phyloP scores from a whole-genome alignment of 164 flowering plant species.

The Tetracentron sinense region DNA sequence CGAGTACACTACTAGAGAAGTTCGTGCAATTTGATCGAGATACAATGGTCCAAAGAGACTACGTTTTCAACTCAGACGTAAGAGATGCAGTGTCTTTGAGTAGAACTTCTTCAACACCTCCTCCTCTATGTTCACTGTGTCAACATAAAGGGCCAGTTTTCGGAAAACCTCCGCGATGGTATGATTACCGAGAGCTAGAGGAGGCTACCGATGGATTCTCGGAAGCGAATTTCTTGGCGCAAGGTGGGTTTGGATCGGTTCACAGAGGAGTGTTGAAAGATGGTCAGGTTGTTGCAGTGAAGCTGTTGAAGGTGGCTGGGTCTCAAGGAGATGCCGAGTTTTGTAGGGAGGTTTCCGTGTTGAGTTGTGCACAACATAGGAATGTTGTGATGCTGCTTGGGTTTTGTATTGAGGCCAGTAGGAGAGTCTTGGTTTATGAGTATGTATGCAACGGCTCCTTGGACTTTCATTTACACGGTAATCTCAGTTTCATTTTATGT shows the following conservation, averaged over 20 bases:
- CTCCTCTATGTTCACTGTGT: conserved; percentile 85
- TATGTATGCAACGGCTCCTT: conserved; percentile 88
- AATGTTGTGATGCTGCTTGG: conserved; percentile 93
- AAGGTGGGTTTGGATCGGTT: conserved; percentile 75
- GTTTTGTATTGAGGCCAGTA: conserved; percentile 59
- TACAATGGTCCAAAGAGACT: conserved; percentile 15
- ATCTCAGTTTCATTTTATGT: conserved; percentile 1
- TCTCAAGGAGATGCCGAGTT: conserved; percentile 75
- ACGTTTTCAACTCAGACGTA: conserved; percentile 30
- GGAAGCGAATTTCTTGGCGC: conserved; percentile 55
- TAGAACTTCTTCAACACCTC: conserved; percentile 59
- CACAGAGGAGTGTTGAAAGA: conserved; percentile 69
- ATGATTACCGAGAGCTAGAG: conserved; percentile 58
- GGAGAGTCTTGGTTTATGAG: conserved; percentile 77
- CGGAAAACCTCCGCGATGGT: conserved; percentile 80
- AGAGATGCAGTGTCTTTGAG: conserved; percentile 53
- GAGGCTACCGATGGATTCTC: conserved; percentile 82
- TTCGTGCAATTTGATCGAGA: conserved; percentile 40
- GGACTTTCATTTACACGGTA: conserved; percentile 81
- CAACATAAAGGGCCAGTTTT: conserved; percentile 71
- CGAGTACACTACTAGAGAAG: conserved; percentile 32
- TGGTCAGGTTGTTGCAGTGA: conserved; percentile 85
- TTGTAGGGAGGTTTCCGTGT: conserved; percentile 66
- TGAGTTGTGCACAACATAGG: conserved; percentile 95
- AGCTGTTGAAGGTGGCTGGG: conserved; percentile 56